Conservation (phyloP, 2,329 filamentous ascomycete species). For the Trichoderma arundinaceum region DNA sequence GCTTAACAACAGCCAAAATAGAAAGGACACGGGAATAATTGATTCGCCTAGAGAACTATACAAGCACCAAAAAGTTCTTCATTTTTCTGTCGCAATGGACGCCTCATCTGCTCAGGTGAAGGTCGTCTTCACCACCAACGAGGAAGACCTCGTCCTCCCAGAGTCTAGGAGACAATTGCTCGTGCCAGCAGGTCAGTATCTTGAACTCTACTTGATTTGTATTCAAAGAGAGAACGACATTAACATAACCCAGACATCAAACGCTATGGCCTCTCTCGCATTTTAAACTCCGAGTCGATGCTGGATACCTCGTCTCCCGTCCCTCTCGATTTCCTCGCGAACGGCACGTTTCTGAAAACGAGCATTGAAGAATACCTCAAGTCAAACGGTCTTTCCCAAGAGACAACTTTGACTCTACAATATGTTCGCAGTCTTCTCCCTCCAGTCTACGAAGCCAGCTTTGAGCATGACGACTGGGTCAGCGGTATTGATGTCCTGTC, state of each 20-base stretch:
- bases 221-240: not conserved
- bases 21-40: not conserved
- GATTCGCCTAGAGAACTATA: not conserved
- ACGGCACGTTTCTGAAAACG: slow-evolving; percentile 87
- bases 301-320: slow-evolving; percentile 69
- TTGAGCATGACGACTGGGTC: slow-evolving; percentile 98
- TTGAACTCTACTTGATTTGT: not conserved
- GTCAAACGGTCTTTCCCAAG: slow-evolving; percentile 83
- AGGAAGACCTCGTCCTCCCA: slow-evolving; percentile 65
- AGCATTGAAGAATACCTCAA: slow-evolving; percentile 90
- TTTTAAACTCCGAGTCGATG: slow-evolving; percentile 75
- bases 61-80: not conserved
- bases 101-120: slow-evolving; percentile 61
- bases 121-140: slow-evolving; percentile 70
- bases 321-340: slow-evolving; percentile 93
- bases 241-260: slow-evolving; percentile 60
- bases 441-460: slow-evolving; percentile 86
- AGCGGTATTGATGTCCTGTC: slow-evolving; percentile 84
- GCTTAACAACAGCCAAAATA: not conserved
- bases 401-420: slow-evolving; percentile 85
- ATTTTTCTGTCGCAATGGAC: slow-evolving; percentile 40
- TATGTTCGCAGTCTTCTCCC: slow-evolving; percentile 92
- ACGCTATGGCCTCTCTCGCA: slow-evolving; percentile 72
- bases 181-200: slow-evolving; percentile 60
- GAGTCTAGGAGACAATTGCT: slow-evolving; percentile 67